Conservation (phyloP, 345 rosid species). For the Kernera saxatilis region DNA sequence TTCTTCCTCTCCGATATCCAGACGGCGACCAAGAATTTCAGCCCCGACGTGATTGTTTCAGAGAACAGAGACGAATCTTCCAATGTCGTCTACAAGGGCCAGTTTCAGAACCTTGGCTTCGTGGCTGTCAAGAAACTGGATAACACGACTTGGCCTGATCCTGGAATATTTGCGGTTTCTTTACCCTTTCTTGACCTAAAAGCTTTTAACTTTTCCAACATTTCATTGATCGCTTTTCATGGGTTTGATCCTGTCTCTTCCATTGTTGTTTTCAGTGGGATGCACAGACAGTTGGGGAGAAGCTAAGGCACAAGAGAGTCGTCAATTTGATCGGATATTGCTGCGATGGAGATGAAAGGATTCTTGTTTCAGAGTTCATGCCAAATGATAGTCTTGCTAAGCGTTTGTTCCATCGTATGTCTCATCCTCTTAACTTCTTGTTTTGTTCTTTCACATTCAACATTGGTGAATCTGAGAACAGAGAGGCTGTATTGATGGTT, state of each 20-base stretch:
- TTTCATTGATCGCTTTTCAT: neutral
- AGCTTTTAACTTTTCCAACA: too few relatives aligned
- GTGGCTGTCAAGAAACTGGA: constrained; percentile 59
- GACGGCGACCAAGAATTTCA: constrained; percentile 55
- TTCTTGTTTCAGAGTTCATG: constrained; percentile 79
- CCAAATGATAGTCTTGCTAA: constrained; percentile 82
- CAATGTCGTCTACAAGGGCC: constrained; percentile 57
- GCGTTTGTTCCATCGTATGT: constrained; percentile 80
- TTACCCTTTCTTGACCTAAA: neutral
- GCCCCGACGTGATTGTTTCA: constrained; percentile 49
- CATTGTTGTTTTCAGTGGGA: constrained; percentile 46
- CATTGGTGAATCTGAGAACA: neutral
- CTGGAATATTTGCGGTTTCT: constrained; percentile 57
- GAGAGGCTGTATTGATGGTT: neutral
- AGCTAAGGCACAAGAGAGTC: constrained; percentile 57
- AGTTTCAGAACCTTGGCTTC: constrained; percentile 41
- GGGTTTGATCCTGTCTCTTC: neutral
- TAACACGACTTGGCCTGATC: constrained; percentile 63
- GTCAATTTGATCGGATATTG: constrained; percentile 91
- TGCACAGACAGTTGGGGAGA: constrained; percentile 75
- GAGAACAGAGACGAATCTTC: constrained; percentile 39
- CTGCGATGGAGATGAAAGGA: constrained; percentile 81
- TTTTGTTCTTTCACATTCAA: neutral
- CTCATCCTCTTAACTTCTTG: neutral
- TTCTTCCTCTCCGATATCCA: constrained; percentile 55